Base-by-base conservation (phyloP, 176 grass and related monocot genomes). In the Alloteropsis semialata region DNA sequence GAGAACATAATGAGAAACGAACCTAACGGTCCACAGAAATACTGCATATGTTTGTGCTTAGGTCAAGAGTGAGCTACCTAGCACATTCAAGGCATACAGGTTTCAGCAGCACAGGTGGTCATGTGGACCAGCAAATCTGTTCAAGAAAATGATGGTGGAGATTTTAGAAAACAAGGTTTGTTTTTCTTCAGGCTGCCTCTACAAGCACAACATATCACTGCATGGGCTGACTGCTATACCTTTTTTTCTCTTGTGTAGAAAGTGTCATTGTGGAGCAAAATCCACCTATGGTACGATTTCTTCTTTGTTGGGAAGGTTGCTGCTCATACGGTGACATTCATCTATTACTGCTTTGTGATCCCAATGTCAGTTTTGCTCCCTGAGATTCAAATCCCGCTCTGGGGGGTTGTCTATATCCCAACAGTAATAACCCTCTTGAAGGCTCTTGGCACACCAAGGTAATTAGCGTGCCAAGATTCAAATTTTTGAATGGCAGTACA, bases 51-150 rank as follows among this genome's bases (percentile, higher is more conserved):
- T 65, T 0, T 67, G 42, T 82, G 79, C 17, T 45, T 77, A 99
- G 96, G 96, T 99, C 41, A 90, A 91, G 75, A 99, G 96, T 44
- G 96, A 99, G 77, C 70, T 99, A 5, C 96, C 93, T 50, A 99
- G 96, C 88, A 99, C 91, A 74, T 94, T 99, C 89, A 94, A 99
- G 83, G 96, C 93, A 1, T 99, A 90, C 56, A 61, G 93, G 4
- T 94, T 93, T 75, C 96, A 99, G 76, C 96, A 99, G 72, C 96
- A 94, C 57, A 93, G 96, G 32, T 99, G 96, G 96, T 99, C 96
- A 4, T 99, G 96, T 63, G 96, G 96, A 6, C 93, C 96, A 0
- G 89, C 96, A 33, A 96, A 99, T 53, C 76, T 99, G 45, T 99
- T 96, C 81, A 91, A 93, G 85, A 99, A 99, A 85, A 89, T 99